Conservation (phyloP, 768 basidiomycete species). For the Leccinum olivaceopallidum region DNA sequence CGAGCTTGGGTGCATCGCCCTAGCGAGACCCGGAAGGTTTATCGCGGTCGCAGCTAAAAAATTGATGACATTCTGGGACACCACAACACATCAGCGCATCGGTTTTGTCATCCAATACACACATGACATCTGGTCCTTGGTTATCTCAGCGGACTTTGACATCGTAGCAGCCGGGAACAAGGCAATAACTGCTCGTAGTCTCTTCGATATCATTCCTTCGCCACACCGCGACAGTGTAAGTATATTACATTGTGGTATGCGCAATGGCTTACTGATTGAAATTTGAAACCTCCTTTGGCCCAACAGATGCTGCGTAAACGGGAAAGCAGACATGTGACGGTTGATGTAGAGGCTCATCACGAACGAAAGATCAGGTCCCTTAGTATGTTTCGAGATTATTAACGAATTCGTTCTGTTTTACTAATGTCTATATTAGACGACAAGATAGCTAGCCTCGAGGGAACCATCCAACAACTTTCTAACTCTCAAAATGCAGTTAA, state of each 20-base stretch:
- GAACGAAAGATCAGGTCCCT: neutral
- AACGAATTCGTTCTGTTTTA: neutral
- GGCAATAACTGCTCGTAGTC: constrained; percentile 5
- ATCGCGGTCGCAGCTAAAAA: neutral
- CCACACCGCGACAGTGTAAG: constrained; percentile 8
- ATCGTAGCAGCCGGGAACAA: neutral
- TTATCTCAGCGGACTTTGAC: neutral
- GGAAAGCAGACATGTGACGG: neutral
- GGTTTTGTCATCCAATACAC: neutral
- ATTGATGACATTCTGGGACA: neutral
- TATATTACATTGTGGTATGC: neutral
- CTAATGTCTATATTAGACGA: neutral
- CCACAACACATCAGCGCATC: neutral
- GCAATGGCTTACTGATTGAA: too few relatives aligned
- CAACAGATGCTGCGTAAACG: neutral
- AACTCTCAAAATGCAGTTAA: neutral
- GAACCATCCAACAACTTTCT: neutral
- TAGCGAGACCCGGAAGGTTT: neutral
- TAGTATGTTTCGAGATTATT: neutral
- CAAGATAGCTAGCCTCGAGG: neutral
- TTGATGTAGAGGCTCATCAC: neutral
- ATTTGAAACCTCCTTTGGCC: neutral
- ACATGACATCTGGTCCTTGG: neutral
- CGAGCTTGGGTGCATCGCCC: neutral
- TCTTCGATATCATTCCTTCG: constrained; percentile 3